Evolutionary conservation across 2,329 filamentous ascomycete species (phyloP).

Genomic region (Aureobasidium uvarum): DNA sequence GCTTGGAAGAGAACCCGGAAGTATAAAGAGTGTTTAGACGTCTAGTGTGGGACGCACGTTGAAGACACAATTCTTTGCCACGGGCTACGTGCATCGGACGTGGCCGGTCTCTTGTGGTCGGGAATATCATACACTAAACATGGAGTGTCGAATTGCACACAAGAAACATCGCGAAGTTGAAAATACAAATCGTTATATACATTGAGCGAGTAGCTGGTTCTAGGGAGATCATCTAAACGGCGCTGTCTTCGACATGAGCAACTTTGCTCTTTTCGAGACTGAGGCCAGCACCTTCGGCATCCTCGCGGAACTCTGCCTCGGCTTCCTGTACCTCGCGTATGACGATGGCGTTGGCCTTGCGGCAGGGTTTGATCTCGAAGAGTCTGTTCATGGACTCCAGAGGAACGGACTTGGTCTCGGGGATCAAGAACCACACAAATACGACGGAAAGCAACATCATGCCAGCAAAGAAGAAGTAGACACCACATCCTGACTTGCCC

Average conservation of each 20-base stretch:
- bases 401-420: constrained; percentile 48
- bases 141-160: background rate
- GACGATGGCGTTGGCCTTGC: constrained; percentile 43
- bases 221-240: background rate
- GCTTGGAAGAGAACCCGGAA: background rate
- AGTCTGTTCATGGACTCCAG: constrained; percentile 50
- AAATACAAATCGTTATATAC: background rate
- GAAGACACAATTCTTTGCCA: background rate
- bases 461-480: constrained; percentile 49
- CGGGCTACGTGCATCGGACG: background rate
- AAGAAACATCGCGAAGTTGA: background rate
- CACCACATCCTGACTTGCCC: constrained; percentile 42
- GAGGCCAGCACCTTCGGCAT: constrained; percentile 20
- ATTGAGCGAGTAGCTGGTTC: background rate
- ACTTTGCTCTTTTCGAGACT: constrained; percentile 20
- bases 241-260: constrained; percentile 4
- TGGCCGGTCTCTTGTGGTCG: background rate
- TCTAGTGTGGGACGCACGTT: constrained; percentile 6
- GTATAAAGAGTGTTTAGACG: background rate
- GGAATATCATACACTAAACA: background rate
- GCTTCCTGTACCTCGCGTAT: constrained; percentile 36
- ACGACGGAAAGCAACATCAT: constrained; percentile 48
- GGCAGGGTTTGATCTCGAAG: constrained; percentile 46
- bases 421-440: constrained; percentile 47
- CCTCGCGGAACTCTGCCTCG: constrained; percentile 19